A percentile compares a stretch with the other conserved stretches of the same genome.
These are phyloP conservation scores for Nitzschia sp. DNA, from an alignment of 108 stramenopile species.

Conservation along the genomic window DNA sequence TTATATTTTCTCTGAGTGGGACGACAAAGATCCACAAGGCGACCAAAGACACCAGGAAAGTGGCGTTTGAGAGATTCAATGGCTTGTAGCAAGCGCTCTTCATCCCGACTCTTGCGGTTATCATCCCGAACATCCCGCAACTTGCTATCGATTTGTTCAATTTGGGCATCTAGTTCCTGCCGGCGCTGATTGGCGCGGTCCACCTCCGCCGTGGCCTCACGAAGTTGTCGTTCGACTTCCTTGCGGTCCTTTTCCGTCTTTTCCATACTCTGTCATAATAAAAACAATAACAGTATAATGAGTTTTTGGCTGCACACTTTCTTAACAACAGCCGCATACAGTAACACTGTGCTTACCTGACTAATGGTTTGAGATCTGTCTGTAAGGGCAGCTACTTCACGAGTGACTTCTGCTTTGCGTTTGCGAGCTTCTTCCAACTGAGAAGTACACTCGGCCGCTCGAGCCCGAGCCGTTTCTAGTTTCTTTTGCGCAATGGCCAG, in stretches of 20 bases:
- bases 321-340: background rate
- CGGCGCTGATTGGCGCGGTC: constrained; percentile 60
- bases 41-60: constrained; percentile 93
- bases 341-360: constrained; percentile 48
- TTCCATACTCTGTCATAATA: constrained; percentile 53
- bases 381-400: constrained; percentile 51
- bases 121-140: constrained; percentile 89
- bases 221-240: constrained; percentile 60
- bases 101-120: constrained; percentile 81
- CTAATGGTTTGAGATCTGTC: constrained; percentile 59
- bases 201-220: constrained; percentile 49
- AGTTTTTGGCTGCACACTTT: background rate
- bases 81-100: constrained; percentile 75
- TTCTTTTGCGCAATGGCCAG: constrained; percentile 52
- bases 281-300: background rate
- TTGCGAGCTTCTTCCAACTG: constrained; percentile 67
- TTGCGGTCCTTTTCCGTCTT: constrained; percentile 64
- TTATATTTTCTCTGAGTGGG: constrained; percentile 92
- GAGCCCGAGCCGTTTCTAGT: constrained; percentile 70
- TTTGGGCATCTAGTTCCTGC: constrained; percentile 79
- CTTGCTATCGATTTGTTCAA: constrained; percentile 74
- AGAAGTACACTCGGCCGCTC: constrained; percentile 52
- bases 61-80: constrained; percentile 81
- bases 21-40: constrained; percentile 94
- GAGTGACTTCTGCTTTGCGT: constrained; percentile 53